Base-by-base conservation (phyloP, 2,329 filamentous ascomycete species). In the Scleromitrula shiraiana region DNA sequence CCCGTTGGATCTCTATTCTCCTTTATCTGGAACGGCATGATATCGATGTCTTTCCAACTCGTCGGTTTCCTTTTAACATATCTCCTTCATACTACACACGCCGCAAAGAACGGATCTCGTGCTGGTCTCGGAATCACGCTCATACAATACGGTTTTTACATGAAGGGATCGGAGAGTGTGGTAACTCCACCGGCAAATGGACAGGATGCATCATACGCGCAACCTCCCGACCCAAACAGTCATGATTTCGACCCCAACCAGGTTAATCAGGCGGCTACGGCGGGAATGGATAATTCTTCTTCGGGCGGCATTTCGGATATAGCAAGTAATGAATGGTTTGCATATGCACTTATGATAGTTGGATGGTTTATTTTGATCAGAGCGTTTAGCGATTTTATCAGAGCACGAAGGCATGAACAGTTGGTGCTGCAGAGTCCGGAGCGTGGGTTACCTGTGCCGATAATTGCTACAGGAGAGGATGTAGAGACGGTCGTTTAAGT, bases 1-100 rank as follows among this genome's bases (percentile, higher is more conserved):
- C 89, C 94, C 3, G 93, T 94, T 45, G 88, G 88, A 55, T 89
- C 86, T 41, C 72, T 93, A 53, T 94, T 94, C 70, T 85, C 81
- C 52, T 94, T 94, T 61, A 72, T 91, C 57, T 94, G 88, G 88
- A 94, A 94, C 69, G 85, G 78, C 69, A 90, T 97, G 80, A 97
- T 98, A 57, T 94, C 88, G 56, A 91, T 95, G 77, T 95, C 90
- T 36, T 97, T 98, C 74, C 88, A 95, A 67, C 79, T 97, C 54
- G 88, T 96, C 68, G 93, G 93, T 46, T 98, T 98, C 75, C 80
- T 98, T 24, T 85, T 98, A 60, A 97, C 93, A 23, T 98, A 98
- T 66, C 86, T 98, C 49, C 78, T 98, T 3, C 93, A 98, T 74
- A 97, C 93, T 24, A 95, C 91, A 7, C 93, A 98, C 67, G 93